Percentiles rank a stretch among this genome's conserved stretches.
phyloP scores from a whole-genome alignment of 371 early-diverging fungal species.

The Rhizopus delemar region DNA sequence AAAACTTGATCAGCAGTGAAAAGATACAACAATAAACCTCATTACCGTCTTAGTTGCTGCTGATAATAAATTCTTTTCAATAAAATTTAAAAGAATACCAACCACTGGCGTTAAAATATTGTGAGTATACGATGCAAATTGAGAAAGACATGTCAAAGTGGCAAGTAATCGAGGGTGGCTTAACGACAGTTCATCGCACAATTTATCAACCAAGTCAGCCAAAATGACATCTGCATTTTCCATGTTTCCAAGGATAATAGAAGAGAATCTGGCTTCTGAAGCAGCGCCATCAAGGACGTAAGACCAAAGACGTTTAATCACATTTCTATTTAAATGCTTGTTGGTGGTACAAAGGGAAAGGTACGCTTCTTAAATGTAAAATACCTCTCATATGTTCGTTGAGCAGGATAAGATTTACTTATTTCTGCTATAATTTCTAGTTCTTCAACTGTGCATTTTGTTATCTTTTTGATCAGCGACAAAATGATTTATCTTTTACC shows the following conservation, averaged over 20 bases:
- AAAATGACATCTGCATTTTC: slow-evolving; percentile 15
- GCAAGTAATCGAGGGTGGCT: slow-evolving; percentile 34
- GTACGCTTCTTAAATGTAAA: neutral
- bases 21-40: neutral
- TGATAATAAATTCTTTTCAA: slow-evolving; percentile 59
- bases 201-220: slow-evolving; percentile 13
- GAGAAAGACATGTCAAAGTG: slow-evolving; percentile 54
- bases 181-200: slow-evolving; percentile 32
- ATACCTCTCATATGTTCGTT: slow-evolving; percentile 42
- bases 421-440: slow-evolving; percentile 66
- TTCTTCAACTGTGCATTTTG: slow-evolving; percentile 33
- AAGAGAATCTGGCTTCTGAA: slow-evolving; percentile 61
- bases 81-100: slow-evolving; percentile 50
- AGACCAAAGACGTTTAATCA: slow-evolving; percentile 40
- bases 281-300: slow-evolving; percentile 51
- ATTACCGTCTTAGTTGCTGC: slow-evolving; percentile 16
- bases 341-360: neutral
- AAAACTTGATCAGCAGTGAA: neutral
- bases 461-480: slow-evolving; percentile 28
- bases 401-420: slow-evolving; percentile 55
- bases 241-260: slow-evolving; percentile 59
- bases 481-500: slow-evolving; percentile 9
- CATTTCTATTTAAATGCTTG: slow-evolving; percentile 21
- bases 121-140: slow-evolving; percentile 62
- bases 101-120: slow-evolving; percentile 46